These are phyloP conservation scores for Gymnopilus dilepis DNA, from an alignment of 768 basidiomycete species.

Conservation along the genomic window DNA sequence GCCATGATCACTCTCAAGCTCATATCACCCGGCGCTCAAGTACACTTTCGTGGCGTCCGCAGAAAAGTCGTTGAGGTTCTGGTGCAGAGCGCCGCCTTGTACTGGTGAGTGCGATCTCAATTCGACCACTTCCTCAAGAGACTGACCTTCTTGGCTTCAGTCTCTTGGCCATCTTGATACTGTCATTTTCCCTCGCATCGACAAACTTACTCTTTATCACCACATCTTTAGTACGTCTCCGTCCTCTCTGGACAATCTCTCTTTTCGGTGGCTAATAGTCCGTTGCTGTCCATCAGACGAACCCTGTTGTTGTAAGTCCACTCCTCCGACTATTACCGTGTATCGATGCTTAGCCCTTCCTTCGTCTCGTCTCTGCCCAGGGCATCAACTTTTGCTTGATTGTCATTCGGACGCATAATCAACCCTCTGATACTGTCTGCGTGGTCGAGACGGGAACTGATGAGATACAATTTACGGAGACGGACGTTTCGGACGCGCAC, in stretches of 20 bases:
- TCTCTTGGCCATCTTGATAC: not conserved
- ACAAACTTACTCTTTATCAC: constrained; percentile 1
- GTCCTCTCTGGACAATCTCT: not conserved
- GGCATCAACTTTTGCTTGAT: constrained; percentile 8
- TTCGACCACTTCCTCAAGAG: not conserved
- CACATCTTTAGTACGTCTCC: not conserved
- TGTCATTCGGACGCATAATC: not conserved
- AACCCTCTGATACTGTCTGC: not conserved
- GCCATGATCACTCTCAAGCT: not conserved
- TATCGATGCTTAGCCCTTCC: too few species aligned
- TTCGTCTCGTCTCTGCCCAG: not conserved
- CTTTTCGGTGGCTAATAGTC: not conserved
- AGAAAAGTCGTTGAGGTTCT: constrained; percentile 1
- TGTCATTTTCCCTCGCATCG: not conserved
- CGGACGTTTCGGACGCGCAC: not conserved
- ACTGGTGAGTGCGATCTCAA: not conserved
- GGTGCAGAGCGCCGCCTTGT: not conserved
- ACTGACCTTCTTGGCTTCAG: not conserved
- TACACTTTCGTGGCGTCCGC: not conserved
- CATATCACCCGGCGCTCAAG: not conserved
- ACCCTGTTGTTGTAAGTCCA: not conserved
- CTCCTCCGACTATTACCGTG: too few species aligned
- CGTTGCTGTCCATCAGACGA: not conserved
- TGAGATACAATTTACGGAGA: not conserved
- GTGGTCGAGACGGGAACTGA: not conserved